Evolutionary conservation across 139 green algal species (phyloP).

Genomic region (Chlamydomonas sphaeroides): DNA sequence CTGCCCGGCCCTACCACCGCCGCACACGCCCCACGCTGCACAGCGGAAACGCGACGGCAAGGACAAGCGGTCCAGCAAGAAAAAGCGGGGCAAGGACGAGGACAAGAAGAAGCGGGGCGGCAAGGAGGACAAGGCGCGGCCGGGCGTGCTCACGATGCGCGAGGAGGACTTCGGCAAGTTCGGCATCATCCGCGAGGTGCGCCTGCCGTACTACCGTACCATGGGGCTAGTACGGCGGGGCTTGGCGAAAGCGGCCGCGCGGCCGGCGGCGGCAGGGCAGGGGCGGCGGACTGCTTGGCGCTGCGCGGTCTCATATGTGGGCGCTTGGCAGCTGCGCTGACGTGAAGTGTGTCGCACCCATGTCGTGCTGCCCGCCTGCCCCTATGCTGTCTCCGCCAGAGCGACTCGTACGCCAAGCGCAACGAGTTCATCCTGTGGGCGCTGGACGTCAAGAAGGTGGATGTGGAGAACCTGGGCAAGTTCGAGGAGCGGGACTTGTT

Average conservation of each 20-base stretch:
- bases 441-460: slow-evolving; percentile 76
- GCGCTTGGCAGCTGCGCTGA: too few relatives aligned
- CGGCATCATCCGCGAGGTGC: slow-evolving; percentile 82
- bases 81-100: slow-evolving; percentile 19
- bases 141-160: background rate
- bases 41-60: slow-evolving; percentile 45
- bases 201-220: background rate
- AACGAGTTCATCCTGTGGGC: slow-evolving; percentile 89
- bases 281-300: too few relatives aligned
- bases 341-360: too few relatives aligned
- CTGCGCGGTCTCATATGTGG: too few relatives aligned
- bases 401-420: slow-evolving; percentile 66
- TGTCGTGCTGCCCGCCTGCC: too few relatives aligned
- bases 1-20: too few relatives aligned
- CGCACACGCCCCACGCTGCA: too few relatives aligned
- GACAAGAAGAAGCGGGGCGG: slow-evolving; percentile 12
- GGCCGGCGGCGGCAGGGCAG: too few relatives aligned
- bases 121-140: slow-evolving; percentile 27
- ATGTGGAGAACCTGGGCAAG: slow-evolving; percentile 78
- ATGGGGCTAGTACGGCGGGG: background rate
- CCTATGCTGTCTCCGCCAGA: slow-evolving; percentile 40
- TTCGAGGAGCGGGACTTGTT: slow-evolving; percentile 88
- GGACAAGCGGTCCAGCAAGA: slow-evolving; percentile 35
- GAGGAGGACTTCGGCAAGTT: slow-evolving; percentile 80
- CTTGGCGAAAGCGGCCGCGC: too few relatives aligned